Evolutionary conservation across 2,329 filamentous ascomycete species (phyloP).

Genomic region (Nemania sp.): DNA sequence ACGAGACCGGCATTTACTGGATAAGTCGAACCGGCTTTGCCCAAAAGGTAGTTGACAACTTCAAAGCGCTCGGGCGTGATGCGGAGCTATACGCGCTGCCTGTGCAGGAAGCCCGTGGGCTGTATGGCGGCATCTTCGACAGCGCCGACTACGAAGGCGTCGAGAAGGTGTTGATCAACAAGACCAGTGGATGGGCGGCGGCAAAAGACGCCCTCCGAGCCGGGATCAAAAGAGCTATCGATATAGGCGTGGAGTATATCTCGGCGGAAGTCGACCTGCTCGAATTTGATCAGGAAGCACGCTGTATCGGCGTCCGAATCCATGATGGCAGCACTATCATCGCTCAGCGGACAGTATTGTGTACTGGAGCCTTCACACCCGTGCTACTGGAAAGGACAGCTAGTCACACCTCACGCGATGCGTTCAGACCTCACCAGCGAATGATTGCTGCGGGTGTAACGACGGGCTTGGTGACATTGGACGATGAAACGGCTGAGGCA

Average conservation of each 20-base stretch:
- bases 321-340: conserved; percentile 45
- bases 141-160: conserved; percentile 58
- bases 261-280: conserved; percentile 49
- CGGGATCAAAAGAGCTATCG: conserved; percentile 51
- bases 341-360: conserved; percentile 52
- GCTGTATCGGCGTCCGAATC: conserved; percentile 49
- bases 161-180: conserved; percentile 58
- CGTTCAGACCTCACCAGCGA: conserved; percentile 51
- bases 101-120: conserved; percentile 51
- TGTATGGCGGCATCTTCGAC: conserved; percentile 57
- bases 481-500: conserved; percentile 26
- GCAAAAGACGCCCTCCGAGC: conserved; percentile 56
- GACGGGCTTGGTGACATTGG: conserved; percentile 35
- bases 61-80: conserved; percentile 35
- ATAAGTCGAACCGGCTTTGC: conserved; percentile 37
- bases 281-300: conserved; percentile 44
- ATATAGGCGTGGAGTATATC: conserved; percentile 57
- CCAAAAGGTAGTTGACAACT: conserved; percentile 43
- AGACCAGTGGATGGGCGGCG: conserved; percentile 60
- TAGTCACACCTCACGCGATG: conserved; percentile 45
- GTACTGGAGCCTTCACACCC: conserved; percentile 56
- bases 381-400: conserved; percentile 51
- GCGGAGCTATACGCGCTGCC: conserved; percentile 48
- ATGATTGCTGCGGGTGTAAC: conserved; percentile 58
- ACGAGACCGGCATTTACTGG: conserved; percentile 56